Evolutionary conservation across 2,329 filamentous ascomycete species (phyloP).

Genomic region (Epichloe glyceriae): DNA sequence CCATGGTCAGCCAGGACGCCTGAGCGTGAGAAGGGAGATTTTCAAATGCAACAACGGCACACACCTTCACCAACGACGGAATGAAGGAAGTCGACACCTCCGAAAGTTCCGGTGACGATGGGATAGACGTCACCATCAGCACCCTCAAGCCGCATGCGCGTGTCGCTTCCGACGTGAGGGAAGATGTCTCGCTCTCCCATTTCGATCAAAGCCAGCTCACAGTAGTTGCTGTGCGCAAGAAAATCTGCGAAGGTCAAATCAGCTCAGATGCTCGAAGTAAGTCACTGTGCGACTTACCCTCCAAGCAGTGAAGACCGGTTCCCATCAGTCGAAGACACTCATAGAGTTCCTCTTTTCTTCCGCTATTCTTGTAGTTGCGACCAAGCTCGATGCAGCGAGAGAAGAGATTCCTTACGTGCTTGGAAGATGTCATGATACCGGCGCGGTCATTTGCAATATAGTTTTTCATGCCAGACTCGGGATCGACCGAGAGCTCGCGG

Average conservation of each 20-base stretch:
- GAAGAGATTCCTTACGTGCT: constrained; percentile 64
- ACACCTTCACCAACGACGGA: constrained; percentile 61
- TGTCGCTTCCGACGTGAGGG: constrained; percentile 69
- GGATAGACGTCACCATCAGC: constrained; percentile 59
- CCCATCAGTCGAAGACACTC: constrained; percentile 79
- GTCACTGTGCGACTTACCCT: constrained; percentile 34
- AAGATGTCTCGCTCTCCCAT: constrained; percentile 71
- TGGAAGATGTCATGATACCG: constrained; percentile 70
- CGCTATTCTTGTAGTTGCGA: constrained; percentile 48
- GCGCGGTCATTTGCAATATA: constrained; percentile 80
- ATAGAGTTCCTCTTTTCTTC: constrained; percentile 59
- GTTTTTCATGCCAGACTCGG: constrained; percentile 69
- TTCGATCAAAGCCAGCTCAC: constrained; percentile 76
- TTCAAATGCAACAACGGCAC: constrained; percentile 5
- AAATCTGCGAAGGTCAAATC: constrained; percentile 44
- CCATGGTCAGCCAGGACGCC: not conserved
- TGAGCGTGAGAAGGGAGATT: not conserved
- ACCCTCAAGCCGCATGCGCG: constrained; percentile 57
- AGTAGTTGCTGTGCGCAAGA: constrained; percentile 88
- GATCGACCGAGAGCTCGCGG: constrained; percentile 67
- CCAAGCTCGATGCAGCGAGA: constrained; percentile 65
- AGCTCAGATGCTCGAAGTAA: not conserved
- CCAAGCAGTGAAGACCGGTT: constrained; percentile 79
- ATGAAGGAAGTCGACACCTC: constrained; percentile 87
- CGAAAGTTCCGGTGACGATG: constrained; percentile 81